Evolutionary conservation across 2,329 filamentous ascomycete species (phyloP), one percentile per base, ranked within the genome.

Genomic region (Aspergillus viridinutans): DNA sequence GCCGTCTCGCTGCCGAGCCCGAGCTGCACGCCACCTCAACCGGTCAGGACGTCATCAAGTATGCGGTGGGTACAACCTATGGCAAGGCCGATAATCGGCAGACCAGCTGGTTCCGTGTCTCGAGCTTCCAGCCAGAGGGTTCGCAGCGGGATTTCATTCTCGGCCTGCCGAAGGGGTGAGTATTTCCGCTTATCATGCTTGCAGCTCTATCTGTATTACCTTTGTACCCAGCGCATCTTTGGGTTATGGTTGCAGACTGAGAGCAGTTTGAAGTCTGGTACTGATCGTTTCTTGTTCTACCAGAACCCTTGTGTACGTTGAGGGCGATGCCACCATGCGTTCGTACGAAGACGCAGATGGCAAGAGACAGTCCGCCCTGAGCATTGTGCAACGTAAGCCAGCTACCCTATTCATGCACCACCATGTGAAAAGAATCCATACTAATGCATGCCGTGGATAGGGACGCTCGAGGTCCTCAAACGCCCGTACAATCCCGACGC

Each of bases 81-180:
- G 91, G 91, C 14, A 76, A 80, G 59, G 79, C 77, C 63, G 88
- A 93, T 17, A 89, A 90, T 75, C 81, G 85, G 70, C 83, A 85
- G 71, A 90, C 89, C 29, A 94, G 88, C 80, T 97, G 90, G 89
- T 97, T 95, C 82, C 83, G 82, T 57, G 81, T 97, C 55, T 81
- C 86, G 35, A 85, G 82, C 77, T 97, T 97, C 72, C 66, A 78
- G 53, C 78, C 79, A 14, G 86, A 90, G 62, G 90, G 73, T n/a
- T 75, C 83, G 51, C 80, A 83, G 72, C 86, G 87, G 69, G 90
- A 96, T 61, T 88, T 84, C 69, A 72, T 96, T 65, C 77, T 90
- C 69, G 80, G 76, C 68, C 76, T 97, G 74, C 85, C 85, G 54
- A 97, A 97, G 81, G 93, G 93, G 90, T 96, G 78, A 73, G 90